Percentiles rank a stretch among this genome's conserved stretches.
phyloP scores from a whole-genome alignment of 2,329 filamentous ascomycete species.

The Shiraia sp. region DNA sequence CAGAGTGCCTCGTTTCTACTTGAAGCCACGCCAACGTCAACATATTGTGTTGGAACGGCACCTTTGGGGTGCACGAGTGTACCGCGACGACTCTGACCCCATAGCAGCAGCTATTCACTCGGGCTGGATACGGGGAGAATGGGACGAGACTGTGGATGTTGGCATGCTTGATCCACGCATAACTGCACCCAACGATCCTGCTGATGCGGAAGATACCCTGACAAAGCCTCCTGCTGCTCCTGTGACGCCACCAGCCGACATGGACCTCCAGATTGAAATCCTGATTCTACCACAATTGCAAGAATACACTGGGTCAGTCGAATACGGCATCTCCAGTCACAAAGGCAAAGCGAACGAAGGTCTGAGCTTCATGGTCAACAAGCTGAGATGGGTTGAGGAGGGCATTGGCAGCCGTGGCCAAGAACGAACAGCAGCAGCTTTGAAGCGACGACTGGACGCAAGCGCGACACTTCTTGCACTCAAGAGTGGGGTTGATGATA shows the following conservation, averaged over 20 bases:
- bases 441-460: conserved; percentile 43
- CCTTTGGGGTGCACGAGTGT: conserved; percentile 91
- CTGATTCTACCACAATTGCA: conserved; percentile 79
- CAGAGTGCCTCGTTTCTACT: conserved; percentile 78
- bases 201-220: conserved; percentile 49
- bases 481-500: conserved; percentile 31
- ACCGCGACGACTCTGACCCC: conserved; percentile 94
- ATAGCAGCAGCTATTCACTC: conserved; percentile 91
- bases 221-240: conserved; percentile 55
- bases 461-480: conserved; percentile 40
- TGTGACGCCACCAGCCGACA: conserved; percentile 65
- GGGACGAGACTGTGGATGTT: conserved; percentile 76
- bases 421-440: conserved; percentile 42
- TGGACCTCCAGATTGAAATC: conserved; percentile 85
- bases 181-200: conserved; percentile 48
- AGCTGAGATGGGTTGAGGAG: conserved; percentile 84
- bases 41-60: conserved; percentile 81
- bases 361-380: conserved; percentile 82
- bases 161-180: conserved; percentile 64
- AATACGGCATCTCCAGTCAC: conserved; percentile 81
- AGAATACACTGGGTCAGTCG: conserved; percentile 73
- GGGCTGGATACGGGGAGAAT: conserved; percentile 89
- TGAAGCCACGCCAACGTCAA: conserved; percentile 71
- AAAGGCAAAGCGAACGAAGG: conserved; percentile 84
- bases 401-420: conserved; percentile 52